Conservation (phyloP, 1,139 yeast genomes). For the Candida frijolesensis region DNA sequence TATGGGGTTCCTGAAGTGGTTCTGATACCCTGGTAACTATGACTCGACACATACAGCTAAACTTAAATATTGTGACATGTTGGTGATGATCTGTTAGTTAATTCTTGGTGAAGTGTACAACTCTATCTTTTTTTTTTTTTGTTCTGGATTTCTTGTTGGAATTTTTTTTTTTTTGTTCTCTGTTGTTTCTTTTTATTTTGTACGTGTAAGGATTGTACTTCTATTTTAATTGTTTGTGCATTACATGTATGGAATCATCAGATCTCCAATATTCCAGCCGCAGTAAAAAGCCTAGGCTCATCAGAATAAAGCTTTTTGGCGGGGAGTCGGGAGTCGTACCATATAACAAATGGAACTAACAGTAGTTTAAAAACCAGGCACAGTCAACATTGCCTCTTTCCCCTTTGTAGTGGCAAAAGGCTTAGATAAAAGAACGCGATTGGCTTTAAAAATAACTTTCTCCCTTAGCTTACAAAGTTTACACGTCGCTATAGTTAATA, state of each 20-base stretch:
- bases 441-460: no score
- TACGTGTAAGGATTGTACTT: background rate
- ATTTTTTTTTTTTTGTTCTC: background rate
- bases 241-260: background rate
- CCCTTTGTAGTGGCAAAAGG: no score
- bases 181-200: background rate
- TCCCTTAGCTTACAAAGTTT: no score
- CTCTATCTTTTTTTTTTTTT: constrained; percentile 1
- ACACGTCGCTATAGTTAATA: no score
- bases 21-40: background rate
- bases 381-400: no score
- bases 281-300: background rate
- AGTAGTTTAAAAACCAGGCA: no score
- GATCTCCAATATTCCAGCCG: background rate
- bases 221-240: background rate
- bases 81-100: background rate
- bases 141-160: background rate
- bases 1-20: constrained; percentile 1
- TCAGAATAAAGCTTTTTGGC: background rate
- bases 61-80: constrained; percentile 13
- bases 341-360: no score
- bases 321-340: no score
- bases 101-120: background rate
- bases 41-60: constrained; percentile 13
- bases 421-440: no score